A percentile compares a stretch with the other conserved stretches of the same genome.
Conservation (phyloP, 1,284 basidiomycete species). For the Volvariella volvacea region DNA sequence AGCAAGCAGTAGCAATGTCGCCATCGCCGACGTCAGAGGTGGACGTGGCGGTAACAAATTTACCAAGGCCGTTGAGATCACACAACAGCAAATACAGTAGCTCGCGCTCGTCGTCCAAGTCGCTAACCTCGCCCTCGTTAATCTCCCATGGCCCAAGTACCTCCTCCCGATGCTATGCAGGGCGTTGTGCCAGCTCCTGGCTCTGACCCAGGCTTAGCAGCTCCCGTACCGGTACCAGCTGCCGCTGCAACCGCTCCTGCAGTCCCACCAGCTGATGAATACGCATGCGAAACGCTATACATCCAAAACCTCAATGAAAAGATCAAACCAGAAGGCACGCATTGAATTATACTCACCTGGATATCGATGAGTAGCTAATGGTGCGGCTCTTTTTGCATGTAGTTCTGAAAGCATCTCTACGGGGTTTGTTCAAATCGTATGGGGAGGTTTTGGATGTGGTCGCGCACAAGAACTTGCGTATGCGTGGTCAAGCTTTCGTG, state of each 20-base stretch:
- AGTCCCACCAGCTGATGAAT: conserved; percentile 32
- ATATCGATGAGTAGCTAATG: not conserved
- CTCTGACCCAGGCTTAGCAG: conserved; percentile 3
- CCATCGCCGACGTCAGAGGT: no score
- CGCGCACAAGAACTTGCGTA: conserved; percentile 88
- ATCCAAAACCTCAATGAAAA: conserved; percentile 98
- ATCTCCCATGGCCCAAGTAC: conserved; percentile 29
- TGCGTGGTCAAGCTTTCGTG: conserved; percentile 98
- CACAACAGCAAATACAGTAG: not conserved
- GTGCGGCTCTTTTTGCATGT: conserved; percentile 13
- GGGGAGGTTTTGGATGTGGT: conserved; percentile 89
- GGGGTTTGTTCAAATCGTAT: conserved; percentile 89
- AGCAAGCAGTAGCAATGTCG: no score
- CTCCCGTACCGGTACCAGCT: conserved; percentile 15
- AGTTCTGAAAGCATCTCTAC: conserved; percentile 87
- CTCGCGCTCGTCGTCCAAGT: not conserved
- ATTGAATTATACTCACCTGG: conserved; percentile 3
- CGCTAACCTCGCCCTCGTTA: not conserved
- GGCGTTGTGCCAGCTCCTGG: conserved; percentile 24
- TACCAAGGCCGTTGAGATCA: not conserved
- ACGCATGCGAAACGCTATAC: conserved; percentile 83
- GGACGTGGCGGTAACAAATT: conserved; percentile 2
- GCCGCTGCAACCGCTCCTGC: conserved; percentile 17
- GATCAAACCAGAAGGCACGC: conserved; percentile 76
- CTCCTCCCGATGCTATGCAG: conserved; percentile 29